Base-by-base conservation (phyloP, 2,329 filamentous ascomycete genomes). In the Aspergillus neotritici region DNA sequence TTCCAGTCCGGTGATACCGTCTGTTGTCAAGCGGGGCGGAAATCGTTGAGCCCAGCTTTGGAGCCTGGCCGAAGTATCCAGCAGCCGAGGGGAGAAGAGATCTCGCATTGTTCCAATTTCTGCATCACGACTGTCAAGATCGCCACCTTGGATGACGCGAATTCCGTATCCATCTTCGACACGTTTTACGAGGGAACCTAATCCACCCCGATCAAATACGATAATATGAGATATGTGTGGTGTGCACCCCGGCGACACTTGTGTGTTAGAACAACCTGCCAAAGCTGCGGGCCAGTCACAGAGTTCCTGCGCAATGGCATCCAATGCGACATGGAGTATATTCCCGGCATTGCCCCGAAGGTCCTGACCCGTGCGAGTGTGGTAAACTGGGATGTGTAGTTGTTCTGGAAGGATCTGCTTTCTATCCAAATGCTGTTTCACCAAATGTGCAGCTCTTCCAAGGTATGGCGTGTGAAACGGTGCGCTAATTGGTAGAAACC, bases 21-120 rank as follows among this genome's bases (percentile, higher is more conserved):
- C 81, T 9, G 88, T 87, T 54, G 91, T 81, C 34, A 97, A 75
- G 43, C 82, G 83, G n/a, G 91, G 91, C 12, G 88, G 89, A 62
- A 90, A 89, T 65, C 94, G 87, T 67, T 91, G 90, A 45, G 95
- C 87, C 91, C 91, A 97, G 67, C 96, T 44, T 86, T 36, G 87
- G 83, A 40, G 88, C 87, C 64, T 89, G 91, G 66, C 88, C 88
- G 62, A 96, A 56, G 52, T 44, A 3, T 41, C 30, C 12, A 54
- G 33, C 10, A 51, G 32, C 5, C 11, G 40, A 12, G 48, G 41
- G 15, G 46, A 50, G 4, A 51, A 41, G 5, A 54, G 21, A 25
- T 54, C 52, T 13, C 37, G 40, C 38, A 54, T 47, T 1, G 52
- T 52, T 3, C 50, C 52, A 9, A 52, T 37, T 4, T 44, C 48